phyloP scores from a whole-genome alignment of 2,329 filamentous ascomycete genomes.

The Epicoccum sorghinum region DNA sequence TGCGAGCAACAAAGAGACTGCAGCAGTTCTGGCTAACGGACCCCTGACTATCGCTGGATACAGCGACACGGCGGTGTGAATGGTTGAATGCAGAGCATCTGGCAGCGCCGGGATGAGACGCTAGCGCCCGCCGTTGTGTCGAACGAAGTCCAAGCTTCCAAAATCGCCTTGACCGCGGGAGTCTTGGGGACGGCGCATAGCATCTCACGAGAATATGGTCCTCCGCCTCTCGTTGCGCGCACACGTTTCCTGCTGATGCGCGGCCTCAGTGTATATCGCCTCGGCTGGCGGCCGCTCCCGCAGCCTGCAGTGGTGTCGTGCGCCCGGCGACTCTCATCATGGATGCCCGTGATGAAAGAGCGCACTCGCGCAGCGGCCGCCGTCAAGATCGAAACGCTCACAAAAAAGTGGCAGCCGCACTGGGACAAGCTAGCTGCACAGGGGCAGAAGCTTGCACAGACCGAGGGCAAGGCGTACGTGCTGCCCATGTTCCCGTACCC shows the following conservation, averaged over 20 bases:
- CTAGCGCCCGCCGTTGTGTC: conserved; percentile 2
- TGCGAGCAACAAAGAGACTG: neutral
- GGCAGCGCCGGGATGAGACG: conserved; percentile 4
- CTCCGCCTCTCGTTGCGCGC: conserved; percentile 22
- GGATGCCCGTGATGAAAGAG: conserved; percentile 14
- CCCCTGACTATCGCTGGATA: conserved; percentile 1
- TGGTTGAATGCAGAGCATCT: neutral
- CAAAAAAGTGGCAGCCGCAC: conserved; percentile 60
- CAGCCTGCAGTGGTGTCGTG: conserved; percentile 15
- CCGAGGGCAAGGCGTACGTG: conserved; percentile 65
- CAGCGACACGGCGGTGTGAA: conserved; percentile 7
- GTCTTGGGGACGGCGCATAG: neutral
- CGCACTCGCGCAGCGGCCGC: conserved; percentile 12
- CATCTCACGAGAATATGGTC: neutral
- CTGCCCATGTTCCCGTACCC: conserved; percentile 95
- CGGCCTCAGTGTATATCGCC: conserved; percentile 30
- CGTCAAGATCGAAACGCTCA: conserved; percentile 23
- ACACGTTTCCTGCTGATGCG: conserved; percentile 35
- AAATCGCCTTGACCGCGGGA: conserved; percentile 5
- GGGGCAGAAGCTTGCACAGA: conserved; percentile 18
- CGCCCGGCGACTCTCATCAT: conserved; percentile 6
- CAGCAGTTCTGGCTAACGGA: neutral
- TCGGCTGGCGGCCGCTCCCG: conserved; percentile 29
- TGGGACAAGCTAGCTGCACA: conserved; percentile 46
- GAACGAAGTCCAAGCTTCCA: conserved; percentile 4